Evolutionary conservation across 73 alveolate genomes (phyloP), one percentile per base, ranked within the genome.

Genomic region (Paramecium tetraurelia): DNA sequence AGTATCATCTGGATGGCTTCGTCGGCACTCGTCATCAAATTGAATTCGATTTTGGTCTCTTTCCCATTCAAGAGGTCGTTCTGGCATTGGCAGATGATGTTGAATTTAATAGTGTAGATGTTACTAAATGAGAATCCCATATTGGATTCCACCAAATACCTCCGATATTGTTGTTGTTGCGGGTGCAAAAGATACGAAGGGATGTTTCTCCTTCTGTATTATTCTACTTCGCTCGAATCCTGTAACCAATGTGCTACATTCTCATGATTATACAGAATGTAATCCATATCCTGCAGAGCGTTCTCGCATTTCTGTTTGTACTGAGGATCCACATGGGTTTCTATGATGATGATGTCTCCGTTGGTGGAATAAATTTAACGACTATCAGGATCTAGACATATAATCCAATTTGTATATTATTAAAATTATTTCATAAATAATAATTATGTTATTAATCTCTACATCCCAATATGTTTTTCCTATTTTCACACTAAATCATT

Each of bases 61-160:
- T 43, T 50, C 1, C 77, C 71, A 40, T 8, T 16, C 18, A 89
- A 63, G 24, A 77, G 41, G 12, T 86, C 92, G 8, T 72, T 75
- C n/a, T 92, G 93, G 24, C 95, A 94, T 40, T 70, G 24, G 43
- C 96, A 76, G 53, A 87, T 95, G 40, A 95, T 96, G 7, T 59
- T 59, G 7, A 95, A 44, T 24, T 95, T 93, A 10, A 96, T 94
- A 29, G 95, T 84, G 22, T 95, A 92, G n/a, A 90, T 92, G 46
- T 93, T 85, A 63, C 95, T 94, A 87, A 96, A 96, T 3, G 98
- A 98, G 86, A 92, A 92, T 68, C 98, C 93, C 72, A 96, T 93
- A 46, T 53, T 89, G 2, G 92, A 70, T 72, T 89, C 59, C 7
- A 88, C 48, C 9, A 89, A 68, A 46, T 89, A 89, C 35, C 92